These are phyloP conservation scores for Neofusicoccum kwambonambiense DNA, from an alignment of 2,329 filamentous ascomycete species.

Conservation along the genomic window DNA sequence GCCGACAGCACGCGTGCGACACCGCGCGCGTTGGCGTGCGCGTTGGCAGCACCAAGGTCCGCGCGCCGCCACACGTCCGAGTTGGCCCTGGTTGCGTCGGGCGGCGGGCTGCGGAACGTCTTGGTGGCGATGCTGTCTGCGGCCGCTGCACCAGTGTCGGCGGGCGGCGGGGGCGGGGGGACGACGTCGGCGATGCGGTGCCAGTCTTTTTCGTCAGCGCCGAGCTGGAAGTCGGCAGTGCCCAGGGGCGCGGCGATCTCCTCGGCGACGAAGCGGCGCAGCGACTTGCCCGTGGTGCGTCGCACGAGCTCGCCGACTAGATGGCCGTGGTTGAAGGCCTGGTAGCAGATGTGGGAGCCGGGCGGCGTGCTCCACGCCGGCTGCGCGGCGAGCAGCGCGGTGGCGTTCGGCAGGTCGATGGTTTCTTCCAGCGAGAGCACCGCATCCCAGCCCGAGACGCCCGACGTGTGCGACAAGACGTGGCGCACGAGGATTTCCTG, in stretches of 20 bases:
- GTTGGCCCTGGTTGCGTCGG: background rate
- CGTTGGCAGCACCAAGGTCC: background rate
- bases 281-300: background rate
- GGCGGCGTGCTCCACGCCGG: background rate
- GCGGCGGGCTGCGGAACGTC: background rate
- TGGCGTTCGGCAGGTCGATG: background rate
- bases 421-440: background rate
- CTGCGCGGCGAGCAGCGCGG: background rate
- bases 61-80: background rate
- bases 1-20: slow-evolving; percentile 44
- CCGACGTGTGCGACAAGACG: slow-evolving; percentile 5
- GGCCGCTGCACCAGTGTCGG: too few relatives aligned
- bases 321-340: background rate
- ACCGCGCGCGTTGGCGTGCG: slow-evolving; percentile 42
- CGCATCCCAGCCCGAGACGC: slow-evolving; percentile 5
- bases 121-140: background rate
- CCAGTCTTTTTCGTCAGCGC: background rate
- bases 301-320: slow-evolving; percentile 4
- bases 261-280: background rate
- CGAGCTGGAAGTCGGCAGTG: slow-evolving; percentile 10
- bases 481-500: slow-evolving; percentile 28
- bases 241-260: slow-evolving; percentile 1
- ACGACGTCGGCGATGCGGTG: background rate
- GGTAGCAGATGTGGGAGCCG: background rate
- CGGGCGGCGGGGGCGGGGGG: background rate